phyloP scores from a whole-genome alignment of 148 eudicot species.

The Arbutus unedo region DNA sequence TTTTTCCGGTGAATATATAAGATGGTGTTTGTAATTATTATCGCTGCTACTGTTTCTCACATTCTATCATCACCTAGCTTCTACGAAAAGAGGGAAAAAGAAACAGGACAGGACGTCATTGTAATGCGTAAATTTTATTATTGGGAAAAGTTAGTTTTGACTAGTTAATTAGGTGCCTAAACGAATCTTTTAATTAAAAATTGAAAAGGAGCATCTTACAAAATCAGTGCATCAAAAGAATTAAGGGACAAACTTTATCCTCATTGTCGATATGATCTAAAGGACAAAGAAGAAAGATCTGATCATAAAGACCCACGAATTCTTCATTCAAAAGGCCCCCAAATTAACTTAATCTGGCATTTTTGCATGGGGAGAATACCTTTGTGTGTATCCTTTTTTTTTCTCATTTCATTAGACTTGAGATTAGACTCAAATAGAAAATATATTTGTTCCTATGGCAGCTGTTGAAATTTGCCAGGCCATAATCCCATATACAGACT shows the following conservation, averaged over 20 bases:
- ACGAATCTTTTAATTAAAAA: conserved; percentile 16
- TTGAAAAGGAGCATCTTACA: conserved; percentile 8
- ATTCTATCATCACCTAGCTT: conserved; percentile 1
- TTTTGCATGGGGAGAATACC: not conserved
- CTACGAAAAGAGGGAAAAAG: not conserved
- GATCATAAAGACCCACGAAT: not conserved
- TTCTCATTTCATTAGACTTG: not conserved
- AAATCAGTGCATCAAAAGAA: conserved; percentile 5
- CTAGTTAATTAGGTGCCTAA: conserved; percentile 14
- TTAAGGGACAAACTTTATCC: conserved; percentile 4
- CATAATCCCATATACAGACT: no score
- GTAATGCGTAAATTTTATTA: not conserved
- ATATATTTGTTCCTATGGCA: no score
- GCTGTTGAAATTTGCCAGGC: no score
- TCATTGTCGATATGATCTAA: not conserved
- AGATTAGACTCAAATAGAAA: no score
- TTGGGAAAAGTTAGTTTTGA: not conserved
- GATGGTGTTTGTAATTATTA: not conserved
- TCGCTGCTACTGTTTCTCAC: not conserved
- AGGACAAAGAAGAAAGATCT: not conserved
- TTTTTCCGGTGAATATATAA: no score
- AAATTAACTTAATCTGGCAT: not conserved
- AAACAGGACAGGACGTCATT: not conserved
- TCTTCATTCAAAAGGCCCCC: not conserved
- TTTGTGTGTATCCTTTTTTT: not conserved